A percentile compares a stretch with the other conserved stretches of the same genome.
phyloP scores from a whole-genome alignment of 352 stramenopile species.

The Paralagenidium karlingii region DNA sequence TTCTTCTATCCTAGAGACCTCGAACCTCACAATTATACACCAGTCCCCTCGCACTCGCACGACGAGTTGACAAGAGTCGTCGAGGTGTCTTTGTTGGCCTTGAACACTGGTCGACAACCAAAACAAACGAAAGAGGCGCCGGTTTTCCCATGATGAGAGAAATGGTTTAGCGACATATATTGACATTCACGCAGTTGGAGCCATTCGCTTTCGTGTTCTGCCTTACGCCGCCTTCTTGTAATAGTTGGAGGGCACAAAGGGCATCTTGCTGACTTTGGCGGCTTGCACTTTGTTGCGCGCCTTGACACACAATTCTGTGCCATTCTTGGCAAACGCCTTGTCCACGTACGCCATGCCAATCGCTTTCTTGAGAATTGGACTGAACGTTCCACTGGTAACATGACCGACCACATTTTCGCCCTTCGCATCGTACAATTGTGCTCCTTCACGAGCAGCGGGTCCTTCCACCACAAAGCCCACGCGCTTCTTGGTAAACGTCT shows the following conservation, averaged over 20 bases:
- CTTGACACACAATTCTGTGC: constrained; percentile 90
- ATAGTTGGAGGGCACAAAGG: constrained; percentile 95
- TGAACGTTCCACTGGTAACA: constrained; percentile 96
- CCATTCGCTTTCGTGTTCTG: too few species aligned
- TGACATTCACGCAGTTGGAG: too few species aligned
- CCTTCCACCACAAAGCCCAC: constrained; percentile 95
- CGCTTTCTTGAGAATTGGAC: constrained; percentile 91
- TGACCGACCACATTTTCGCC: constrained; percentile 66
- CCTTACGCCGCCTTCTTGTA: constrained; percentile 81
- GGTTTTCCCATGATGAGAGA: too few species aligned
- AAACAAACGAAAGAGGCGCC: too few species aligned
- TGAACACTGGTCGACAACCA: too few species aligned
- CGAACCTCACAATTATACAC: too few species aligned
- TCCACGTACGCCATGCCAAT: constrained; percentile 98
- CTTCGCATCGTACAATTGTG: constrained; percentile 86
- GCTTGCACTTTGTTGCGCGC: constrained; percentile 93
- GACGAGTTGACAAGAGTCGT: too few species aligned
- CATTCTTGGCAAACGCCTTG: constrained; percentile 83
- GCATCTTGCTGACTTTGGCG: constrained; percentile 95
- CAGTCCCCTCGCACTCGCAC: too few species aligned
- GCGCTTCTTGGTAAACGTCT: constrained; percentile 88
- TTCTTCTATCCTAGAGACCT: too few species aligned
- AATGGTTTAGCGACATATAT: too few species aligned
- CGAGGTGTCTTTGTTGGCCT: too few species aligned
- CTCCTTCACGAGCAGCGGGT: constrained; percentile 86